Evolutionary conservation across 148 eudicot genomes (phyloP).

Genomic region (Rhododendron molle): DNA sequence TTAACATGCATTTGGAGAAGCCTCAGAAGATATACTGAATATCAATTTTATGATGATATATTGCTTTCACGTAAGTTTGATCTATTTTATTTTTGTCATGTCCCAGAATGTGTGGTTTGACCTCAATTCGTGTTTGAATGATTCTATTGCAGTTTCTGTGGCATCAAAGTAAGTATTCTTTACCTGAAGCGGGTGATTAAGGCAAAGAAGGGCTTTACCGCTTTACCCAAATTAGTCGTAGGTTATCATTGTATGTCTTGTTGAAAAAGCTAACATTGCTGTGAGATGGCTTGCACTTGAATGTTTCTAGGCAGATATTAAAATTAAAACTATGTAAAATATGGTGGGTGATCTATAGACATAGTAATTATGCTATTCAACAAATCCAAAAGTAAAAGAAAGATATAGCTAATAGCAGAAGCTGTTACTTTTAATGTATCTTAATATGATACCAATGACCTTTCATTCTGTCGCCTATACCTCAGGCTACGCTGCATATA

Average conservation of each 20-base stretch:
- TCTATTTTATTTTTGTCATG: background rate
- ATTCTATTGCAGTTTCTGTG: background rate
- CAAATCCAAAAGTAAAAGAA: background rate
- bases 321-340: background rate
- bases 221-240: background rate
- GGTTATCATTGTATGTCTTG: background rate
- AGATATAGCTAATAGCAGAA: background rate
- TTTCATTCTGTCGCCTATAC: background rate
- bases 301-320: background rate
- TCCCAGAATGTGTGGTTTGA: background rate
- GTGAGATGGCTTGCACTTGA: background rate
- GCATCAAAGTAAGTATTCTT: background rate
- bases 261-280: background rate
- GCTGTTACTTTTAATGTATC: background rate
- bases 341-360: background rate
- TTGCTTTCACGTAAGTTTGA: background rate
- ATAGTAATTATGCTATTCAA: background rate
- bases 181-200: background rate
- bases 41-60: background rate
- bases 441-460: background rate
- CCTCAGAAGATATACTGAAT: background rate
- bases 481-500: background rate
- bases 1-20: background rate
- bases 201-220: background rate
- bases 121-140: background rate